These are phyloP conservation scores for Termitomyces sp. DNA, from an alignment of 768 basidiomycete genomes.

Conservation along the genomic window DNA sequence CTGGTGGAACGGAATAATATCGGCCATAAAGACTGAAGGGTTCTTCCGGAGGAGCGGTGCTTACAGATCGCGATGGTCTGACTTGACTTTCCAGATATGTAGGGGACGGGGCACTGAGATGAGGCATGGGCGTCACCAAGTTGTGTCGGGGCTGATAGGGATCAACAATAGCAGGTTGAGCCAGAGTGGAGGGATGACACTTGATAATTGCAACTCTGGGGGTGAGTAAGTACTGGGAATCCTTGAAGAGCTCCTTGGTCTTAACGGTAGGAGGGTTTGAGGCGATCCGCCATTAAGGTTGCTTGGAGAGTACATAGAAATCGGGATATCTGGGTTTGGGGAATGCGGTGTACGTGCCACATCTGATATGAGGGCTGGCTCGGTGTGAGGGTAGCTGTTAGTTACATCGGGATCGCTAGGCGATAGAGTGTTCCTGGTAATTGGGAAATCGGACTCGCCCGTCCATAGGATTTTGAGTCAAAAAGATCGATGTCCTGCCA, in stretches of 20 bases:
- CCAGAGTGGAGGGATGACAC: background rate
- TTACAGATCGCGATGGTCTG: background rate
- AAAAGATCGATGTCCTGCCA: constrained; percentile 11
- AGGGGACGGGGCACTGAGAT: background rate
- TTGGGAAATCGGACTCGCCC: constrained; percentile 7
- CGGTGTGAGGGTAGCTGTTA: background rate
- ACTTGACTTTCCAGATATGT: background rate
- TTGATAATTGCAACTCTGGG: no score
- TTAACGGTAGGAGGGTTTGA: background rate
- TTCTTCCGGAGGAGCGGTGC: no score
- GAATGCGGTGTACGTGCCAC: background rate
- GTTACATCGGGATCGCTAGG: background rate
- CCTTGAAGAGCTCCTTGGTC: background rate
- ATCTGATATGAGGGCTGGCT: background rate
- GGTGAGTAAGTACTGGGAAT: background rate
- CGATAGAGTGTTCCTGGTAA: background rate
- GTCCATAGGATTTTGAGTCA: constrained; percentile 4
- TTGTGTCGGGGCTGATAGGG: background rate
- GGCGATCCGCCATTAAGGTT: background rate
- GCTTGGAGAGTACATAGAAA: background rate
- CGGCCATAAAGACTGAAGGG: background rate
- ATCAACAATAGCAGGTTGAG: background rate
- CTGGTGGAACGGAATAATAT: background rate
- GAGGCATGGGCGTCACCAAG: background rate
- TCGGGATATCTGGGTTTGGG: background rate